These are phyloP conservation scores for Trifolium fragiferum DNA, from an alignment of 306 rosid species.

Conservation along the genomic window DNA sequence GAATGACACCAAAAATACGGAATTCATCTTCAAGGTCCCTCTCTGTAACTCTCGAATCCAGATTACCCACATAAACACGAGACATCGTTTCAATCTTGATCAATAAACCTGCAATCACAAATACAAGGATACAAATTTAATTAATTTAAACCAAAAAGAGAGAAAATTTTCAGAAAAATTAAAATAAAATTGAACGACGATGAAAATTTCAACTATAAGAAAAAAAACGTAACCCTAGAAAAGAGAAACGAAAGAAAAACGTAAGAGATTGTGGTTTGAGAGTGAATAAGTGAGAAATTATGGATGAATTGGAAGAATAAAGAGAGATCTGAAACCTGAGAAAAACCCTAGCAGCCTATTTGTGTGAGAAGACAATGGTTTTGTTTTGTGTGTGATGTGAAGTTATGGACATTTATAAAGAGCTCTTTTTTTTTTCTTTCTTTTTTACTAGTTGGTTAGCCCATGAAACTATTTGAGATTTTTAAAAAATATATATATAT, in stretches of 20 bases:
- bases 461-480: too few relatives aligned
- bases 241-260: neutral
- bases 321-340: constrained; percentile 11
- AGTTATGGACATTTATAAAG: neutral
- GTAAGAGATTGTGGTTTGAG: neutral
- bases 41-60: constrained; percentile 90
- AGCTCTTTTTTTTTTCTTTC: too few relatives aligned
- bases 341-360: constrained; percentile 8
- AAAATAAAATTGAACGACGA: neutral
- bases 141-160: neutral
- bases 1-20: constrained; percentile 87
- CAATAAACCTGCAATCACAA: constrained; percentile 41
- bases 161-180: neutral
- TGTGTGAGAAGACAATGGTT: neutral
- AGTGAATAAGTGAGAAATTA: neutral
- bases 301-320: neutral
- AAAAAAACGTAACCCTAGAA: neutral
- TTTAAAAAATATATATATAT: too few relatives aligned
- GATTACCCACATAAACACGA: constrained; percentile 94
- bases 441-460: too few relatives aligned
- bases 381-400: neutral
- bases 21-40: constrained; percentile 97
- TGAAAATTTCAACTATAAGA: neutral
- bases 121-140: neutral
- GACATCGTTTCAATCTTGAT: constrained; percentile 60